phyloP scores from a whole-genome alignment of 1,284 basidiomycete species.

The Austroboletus niveus region DNA sequence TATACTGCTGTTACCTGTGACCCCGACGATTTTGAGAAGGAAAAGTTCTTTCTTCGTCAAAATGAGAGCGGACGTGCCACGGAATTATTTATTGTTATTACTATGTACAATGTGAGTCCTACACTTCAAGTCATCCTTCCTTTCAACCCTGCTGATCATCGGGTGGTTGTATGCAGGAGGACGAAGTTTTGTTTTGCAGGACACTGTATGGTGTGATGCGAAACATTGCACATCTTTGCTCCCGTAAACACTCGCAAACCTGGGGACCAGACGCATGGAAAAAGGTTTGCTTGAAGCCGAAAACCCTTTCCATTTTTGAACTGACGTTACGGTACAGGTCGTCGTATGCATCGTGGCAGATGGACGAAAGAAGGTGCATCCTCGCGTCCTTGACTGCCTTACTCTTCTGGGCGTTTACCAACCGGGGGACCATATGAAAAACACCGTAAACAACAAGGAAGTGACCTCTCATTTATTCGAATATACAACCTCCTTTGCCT shows the following conservation, averaged over 20 bases:
- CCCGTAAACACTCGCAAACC: constrained; percentile 89
- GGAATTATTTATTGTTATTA: constrained; percentile 93
- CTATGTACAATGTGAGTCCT: constrained; percentile 87
- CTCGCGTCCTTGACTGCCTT: constrained; percentile 91
- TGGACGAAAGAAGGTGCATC: constrained; percentile 89
- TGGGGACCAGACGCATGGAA: constrained; percentile 99
- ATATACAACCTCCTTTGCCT: constrained; percentile 88
- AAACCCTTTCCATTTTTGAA: neutral
- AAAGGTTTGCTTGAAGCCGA: constrained; percentile 55
- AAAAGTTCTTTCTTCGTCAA: constrained; percentile 84
- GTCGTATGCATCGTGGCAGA: constrained; percentile 96
- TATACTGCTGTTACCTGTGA: constrained; percentile 91
- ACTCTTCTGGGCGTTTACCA: constrained; percentile 79
- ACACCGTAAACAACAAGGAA: constrained; percentile 81
- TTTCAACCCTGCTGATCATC: constrained; percentile 61
- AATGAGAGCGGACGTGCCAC: constrained; percentile 79
- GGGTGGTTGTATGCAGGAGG: constrained; percentile 60
- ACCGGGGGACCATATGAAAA: constrained; percentile 83
- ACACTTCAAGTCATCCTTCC: constrained; percentile 64
- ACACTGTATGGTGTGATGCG: constrained; percentile 97
- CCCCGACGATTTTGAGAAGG: constrained; percentile 87
- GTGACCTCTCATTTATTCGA: constrained; percentile 96
- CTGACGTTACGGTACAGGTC: constrained; percentile 49
- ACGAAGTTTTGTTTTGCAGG: constrained; percentile 90
- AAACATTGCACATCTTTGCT: constrained; percentile 88